Conservation (phyloP, 805 yeast species). For the Priceomyces castillae region DNA sequence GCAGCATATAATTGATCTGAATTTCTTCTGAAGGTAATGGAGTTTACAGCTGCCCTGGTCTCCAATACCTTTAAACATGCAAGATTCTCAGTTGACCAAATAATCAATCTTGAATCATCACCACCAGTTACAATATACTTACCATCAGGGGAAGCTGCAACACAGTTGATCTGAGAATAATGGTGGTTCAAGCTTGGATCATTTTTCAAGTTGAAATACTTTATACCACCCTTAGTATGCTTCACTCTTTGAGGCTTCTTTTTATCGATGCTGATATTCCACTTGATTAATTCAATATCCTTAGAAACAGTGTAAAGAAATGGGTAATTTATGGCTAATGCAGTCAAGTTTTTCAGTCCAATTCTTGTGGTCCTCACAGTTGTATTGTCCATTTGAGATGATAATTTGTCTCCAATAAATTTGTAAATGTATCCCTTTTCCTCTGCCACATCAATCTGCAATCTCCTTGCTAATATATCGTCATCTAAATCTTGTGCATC, state of each 20-base stretch:
- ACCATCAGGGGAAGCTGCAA: constrained; percentile 87
- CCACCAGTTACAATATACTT: constrained; percentile 91
- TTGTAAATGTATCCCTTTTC: constrained; percentile 80
- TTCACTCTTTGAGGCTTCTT: constrained; percentile 64
- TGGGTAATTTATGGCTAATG: constrained; percentile 55
- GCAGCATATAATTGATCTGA: constrained; percentile 88
- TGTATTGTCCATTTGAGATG: constrained; percentile 36
- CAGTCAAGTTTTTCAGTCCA: constrained; percentile 58
- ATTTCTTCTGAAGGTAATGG: constrained; percentile 73
- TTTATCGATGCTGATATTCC: constrained; percentile 53
- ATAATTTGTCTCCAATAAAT: constrained; percentile 53
- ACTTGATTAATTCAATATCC: constrained; percentile 75
- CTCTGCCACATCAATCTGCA: constrained; percentile 87
- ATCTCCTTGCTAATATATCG: constrained; percentile 76
- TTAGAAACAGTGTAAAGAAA: constrained; percentile 78
- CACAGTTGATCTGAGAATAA: constrained; percentile 67
- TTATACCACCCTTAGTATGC: constrained; percentile 61
- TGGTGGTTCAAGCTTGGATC: constrained; percentile 70
- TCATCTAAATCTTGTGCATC: constrained; percentile 91
- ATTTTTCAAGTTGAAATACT: constrained; percentile 37
- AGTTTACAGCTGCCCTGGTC: constrained; percentile 69
- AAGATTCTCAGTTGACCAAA: constrained; percentile 83
- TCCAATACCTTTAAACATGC: constrained; percentile 75
- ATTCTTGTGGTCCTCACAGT: constrained; percentile 50
- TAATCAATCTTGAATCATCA: constrained; percentile 69